Conservation (phyloP, 257 asterid species). For the Sherardia arvensis region DNA sequence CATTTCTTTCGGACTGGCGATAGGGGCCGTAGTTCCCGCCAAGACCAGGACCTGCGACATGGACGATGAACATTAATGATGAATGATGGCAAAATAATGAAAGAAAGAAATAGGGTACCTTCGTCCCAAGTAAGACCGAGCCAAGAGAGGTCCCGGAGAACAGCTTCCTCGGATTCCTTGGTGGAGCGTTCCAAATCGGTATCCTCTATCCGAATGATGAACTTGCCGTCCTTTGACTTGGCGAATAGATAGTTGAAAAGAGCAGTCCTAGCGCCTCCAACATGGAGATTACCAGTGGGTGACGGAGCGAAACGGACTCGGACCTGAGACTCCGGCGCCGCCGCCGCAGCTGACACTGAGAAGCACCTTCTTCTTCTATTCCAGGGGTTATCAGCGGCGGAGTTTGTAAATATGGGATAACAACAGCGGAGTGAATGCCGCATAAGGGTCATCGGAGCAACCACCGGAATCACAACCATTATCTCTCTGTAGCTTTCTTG, state of each 20-base stretch:
- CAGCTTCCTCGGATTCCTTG: constrained; percentile 86
- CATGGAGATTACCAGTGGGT: constrained; percentile 98
- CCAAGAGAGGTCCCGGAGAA: constrained; percentile 92
- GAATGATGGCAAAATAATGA: too few species aligned
- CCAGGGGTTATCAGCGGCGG: neutral
- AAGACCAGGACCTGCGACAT: constrained; percentile 80
- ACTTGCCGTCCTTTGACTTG: constrained; percentile 81
- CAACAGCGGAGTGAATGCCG: neutral
- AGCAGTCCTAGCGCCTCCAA: constrained; percentile 97
- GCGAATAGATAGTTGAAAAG: constrained; percentile 90
- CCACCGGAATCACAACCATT: neutral
- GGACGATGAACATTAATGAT: too few species aligned
- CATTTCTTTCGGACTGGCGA: constrained; percentile 88
- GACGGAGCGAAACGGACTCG: constrained; percentile 97
- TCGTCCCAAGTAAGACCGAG: constrained; percentile 95
- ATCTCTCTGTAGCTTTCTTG: neutral
- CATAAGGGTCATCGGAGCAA: neutral
- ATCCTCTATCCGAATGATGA: constrained; percentile 86
- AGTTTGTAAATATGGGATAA: neutral
- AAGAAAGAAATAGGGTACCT: too few species aligned
- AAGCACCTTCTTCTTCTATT: constrained; percentile 24
- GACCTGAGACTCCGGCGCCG: constrained; percentile 18
- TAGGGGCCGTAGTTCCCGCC: constrained; percentile 90
- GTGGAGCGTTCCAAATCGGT: constrained; percentile 91
- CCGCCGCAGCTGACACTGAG: constrained; percentile 40